Conservation (phyloP, 2,329 filamentous ascomycete genomes). For the Colletotrichum filicis region DNA sequence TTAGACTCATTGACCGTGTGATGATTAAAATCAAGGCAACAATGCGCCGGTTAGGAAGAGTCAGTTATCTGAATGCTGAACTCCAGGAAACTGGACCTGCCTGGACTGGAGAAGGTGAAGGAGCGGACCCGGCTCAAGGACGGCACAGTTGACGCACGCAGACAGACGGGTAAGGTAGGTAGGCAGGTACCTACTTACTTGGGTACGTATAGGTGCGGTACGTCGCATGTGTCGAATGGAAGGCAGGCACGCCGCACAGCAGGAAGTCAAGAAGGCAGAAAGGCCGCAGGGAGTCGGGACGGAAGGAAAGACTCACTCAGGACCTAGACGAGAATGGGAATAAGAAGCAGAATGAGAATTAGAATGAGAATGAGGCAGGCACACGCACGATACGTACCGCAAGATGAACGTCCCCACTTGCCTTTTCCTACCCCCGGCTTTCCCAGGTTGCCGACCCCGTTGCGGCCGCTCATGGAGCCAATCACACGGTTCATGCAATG, state of each 20-base stretch:
- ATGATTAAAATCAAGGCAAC: neutral
- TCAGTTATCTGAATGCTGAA: neutral
- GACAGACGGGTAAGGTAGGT: neutral
- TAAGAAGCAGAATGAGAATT: neutral
- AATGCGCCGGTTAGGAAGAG: neutral
- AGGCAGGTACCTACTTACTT: neutral
- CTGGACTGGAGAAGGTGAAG: neutral
- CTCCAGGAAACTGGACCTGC: neutral
- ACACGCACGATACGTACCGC: neutral
- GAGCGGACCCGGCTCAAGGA: neutral
- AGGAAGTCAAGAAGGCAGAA: too few relatives aligned
- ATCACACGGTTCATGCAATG: slow-evolving; percentile 9
- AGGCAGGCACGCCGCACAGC: neutral
- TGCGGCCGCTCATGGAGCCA: slow-evolving; percentile 13
- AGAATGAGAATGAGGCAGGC: neutral
- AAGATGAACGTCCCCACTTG: neutral
- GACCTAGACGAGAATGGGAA: too few relatives aligned
- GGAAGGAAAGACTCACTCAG: neutral
- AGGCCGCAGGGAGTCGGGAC: neutral
- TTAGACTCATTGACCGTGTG: neutral
- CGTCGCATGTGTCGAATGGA: neutral
- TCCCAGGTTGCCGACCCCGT: slow-evolving; percentile 6
- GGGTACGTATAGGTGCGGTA: neutral
- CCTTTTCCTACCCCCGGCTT: slow-evolving; percentile 1
- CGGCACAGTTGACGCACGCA: neutral